These are phyloP conservation scores for Rachicladosporium sp. DNA, from an alignment of 2,329 filamentous ascomycete genomes.

Conservation along the genomic window DNA sequence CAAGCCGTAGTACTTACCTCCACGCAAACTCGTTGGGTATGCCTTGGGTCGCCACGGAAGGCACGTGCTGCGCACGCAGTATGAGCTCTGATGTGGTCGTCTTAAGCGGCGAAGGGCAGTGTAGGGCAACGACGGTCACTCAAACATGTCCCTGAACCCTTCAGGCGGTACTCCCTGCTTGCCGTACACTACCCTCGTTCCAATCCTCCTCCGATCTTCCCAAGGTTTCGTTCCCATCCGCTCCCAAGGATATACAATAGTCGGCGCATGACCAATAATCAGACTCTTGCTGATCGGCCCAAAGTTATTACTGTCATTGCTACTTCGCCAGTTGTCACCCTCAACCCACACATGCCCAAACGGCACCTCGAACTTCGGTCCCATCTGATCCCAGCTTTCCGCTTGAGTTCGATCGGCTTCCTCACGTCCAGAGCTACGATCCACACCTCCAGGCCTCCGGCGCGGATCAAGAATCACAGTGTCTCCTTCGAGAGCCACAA, in stretches of 20 bases:
- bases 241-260: constrained; percentile 52
- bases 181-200: constrained; percentile 30
- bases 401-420: constrained; percentile 11
- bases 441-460: constrained; percentile 12
- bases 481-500: constrained; percentile 73
- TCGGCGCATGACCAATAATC: constrained; percentile 61
- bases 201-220: constrained; percentile 24
- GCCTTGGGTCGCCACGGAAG: too few relatives aligned
- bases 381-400: constrained; percentile 16
- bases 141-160: too few relatives aligned
- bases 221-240: constrained; percentile 38
- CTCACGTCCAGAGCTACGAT: not conserved
- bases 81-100: too few relatives aligned
- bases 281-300: constrained; percentile 58
- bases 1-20: constrained; percentile 4
- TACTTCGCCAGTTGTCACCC: constrained; percentile 66
- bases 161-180: constrained; percentile 3
- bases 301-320: constrained; percentile 77
- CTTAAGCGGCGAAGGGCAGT: too few relatives aligned
- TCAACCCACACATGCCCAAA: constrained; percentile 89
- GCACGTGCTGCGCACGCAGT: too few relatives aligned
- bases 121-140: too few relatives aligned
- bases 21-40: too few relatives aligned
- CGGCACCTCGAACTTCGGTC: constrained; percentile 46
- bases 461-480: constrained; percentile 48